These are phyloP conservation scores for Fusarium secorum DNA, from an alignment of 2,329 filamentous ascomycete genomes.

Conservation along the genomic window DNA sequence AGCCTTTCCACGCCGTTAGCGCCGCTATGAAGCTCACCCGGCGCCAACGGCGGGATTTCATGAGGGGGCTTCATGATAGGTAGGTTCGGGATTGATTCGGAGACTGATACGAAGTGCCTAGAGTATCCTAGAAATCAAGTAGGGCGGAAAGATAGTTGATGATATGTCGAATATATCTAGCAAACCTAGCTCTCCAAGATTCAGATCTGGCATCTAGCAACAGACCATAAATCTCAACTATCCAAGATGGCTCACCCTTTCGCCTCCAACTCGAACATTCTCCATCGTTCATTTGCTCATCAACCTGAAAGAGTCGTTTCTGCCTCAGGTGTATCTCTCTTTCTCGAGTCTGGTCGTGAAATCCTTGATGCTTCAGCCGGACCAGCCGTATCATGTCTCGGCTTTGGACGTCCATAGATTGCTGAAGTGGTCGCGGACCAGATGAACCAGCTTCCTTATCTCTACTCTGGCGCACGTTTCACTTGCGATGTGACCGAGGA, in stretches of 20 bases:
- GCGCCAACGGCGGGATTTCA: neutral
- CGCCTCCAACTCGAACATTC: neutral
- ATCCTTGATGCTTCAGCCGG: neutral
- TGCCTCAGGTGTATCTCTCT: neutral
- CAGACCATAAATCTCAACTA: neutral
- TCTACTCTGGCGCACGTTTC: constrained; percentile 27
- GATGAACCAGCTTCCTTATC: constrained; percentile 7
- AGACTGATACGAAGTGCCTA: neutral
- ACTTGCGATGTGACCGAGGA: constrained; percentile 40
- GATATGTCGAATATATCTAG: neutral
- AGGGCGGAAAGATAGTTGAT: neutral
- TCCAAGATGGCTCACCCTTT: neutral
- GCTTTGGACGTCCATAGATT: neutral
- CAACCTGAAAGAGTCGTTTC: neutral
- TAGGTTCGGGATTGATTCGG: neutral
- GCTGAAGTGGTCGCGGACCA: neutral
- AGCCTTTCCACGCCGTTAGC: neutral
- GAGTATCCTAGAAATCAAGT: neutral
- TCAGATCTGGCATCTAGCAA: neutral
- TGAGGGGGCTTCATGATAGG: neutral
- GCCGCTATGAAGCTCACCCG: neutral
- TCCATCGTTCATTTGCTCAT: neutral
- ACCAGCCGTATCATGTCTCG: neutral
- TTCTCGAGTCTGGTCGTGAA: constrained; percentile 1
- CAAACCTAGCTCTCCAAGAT: neutral